Percentiles rank a stretch among this genome's conserved stretches.
Evolutionary conservation across 106 monocot genomes (phyloP).

Genomic region (Gastrodia elata): DNA sequence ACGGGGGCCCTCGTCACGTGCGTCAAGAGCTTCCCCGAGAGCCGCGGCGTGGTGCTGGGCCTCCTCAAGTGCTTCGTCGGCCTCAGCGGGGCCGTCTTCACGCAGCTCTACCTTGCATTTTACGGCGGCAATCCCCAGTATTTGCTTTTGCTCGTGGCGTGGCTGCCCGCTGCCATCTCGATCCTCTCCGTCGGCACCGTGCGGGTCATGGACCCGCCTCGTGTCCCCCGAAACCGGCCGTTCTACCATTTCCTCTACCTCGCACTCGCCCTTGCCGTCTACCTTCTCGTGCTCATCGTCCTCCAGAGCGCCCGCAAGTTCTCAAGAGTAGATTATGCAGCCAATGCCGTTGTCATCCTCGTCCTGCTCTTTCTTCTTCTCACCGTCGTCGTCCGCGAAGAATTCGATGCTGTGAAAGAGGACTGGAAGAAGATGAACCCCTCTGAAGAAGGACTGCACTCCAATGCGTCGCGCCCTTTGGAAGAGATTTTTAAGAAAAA

Average conservation of each 20-base stretch:
- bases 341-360: constrained; percentile 9
- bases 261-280: constrained; percentile 10
- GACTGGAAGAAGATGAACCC: no score
- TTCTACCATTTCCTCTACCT: constrained; percentile 25
- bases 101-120: constrained; percentile 33
- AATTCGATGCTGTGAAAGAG: constrained; percentile 4
- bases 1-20: constrained; percentile 37
- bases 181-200: constrained; percentile 17
- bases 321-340: constrained; percentile 1
- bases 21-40: constrained; percentile 52
- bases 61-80: constrained; percentile 56
- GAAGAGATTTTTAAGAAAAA: no score
- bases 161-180: constrained; percentile 34
- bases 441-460: no score
- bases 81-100: constrained; percentile 49
- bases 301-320: constrained; percentile 9
- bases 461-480: no score
- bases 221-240: neutral
- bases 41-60: constrained; percentile 43
- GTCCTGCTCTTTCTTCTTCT: constrained; percentile 19
- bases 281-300: constrained; percentile 20
- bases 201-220: constrained; percentile 5
- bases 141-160: constrained; percentile 22
- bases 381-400: constrained; percentile 14
- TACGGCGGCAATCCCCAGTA: constrained; percentile 27